Evolutionary conservation across 805 yeast genomes (phyloP), one percentile per base, ranked within the genome.

Genomic region (Zygotorulaspora danielsina): DNA sequence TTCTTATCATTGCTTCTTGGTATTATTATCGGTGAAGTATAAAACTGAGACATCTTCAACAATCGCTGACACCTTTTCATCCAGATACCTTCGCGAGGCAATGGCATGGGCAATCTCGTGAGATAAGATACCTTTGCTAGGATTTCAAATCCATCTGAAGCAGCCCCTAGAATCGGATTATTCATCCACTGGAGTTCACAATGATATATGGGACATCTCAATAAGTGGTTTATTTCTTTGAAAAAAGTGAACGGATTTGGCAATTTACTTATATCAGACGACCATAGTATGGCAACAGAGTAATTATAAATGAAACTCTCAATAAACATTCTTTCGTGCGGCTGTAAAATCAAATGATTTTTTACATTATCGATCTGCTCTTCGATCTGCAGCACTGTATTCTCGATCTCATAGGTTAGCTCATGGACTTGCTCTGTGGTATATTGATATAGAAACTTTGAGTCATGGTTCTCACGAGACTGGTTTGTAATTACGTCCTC

Each of bases 281-380:
- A 60, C 32, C 65, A 59, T 20, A 70, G 58, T 4, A 72, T 45
- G 3, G 65, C 56, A 6, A 66, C 59, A 6, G 71, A 57, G 43
- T 66, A 71, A 41, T 66, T 69, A 52, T 66, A 69, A 3, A 71
- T 49, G 42, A 69, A 72, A 26, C 73, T 69, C 37, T 72, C 77
- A 16, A 69, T 40, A 32, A 69, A 59, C 49, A 69, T 67, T 32
- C 70, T 53, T 42, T 66, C 69, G 28, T 37, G 51, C 29, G 41
- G 57, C 49, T 30, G 50, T 27, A 40, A 20, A 25, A 31, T 18
- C 13, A 41, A n/a, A 12, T 35, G 33, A n/a, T 32, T 36, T 25
- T 33, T 31, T 13, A 34, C 26, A 28, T 19, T 22, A 20, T 38
- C 38, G 15, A 22, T 31, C 27, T 32, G 30, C 15, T 33, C 38